A percentile compares a stretch with the other conserved stretches of the same genome.
These are phyloP conservation scores for Paecilomyces dactylethromorphus DNA, from an alignment of 2,329 filamentous ascomycete species.

Conservation along the genomic window DNA sequence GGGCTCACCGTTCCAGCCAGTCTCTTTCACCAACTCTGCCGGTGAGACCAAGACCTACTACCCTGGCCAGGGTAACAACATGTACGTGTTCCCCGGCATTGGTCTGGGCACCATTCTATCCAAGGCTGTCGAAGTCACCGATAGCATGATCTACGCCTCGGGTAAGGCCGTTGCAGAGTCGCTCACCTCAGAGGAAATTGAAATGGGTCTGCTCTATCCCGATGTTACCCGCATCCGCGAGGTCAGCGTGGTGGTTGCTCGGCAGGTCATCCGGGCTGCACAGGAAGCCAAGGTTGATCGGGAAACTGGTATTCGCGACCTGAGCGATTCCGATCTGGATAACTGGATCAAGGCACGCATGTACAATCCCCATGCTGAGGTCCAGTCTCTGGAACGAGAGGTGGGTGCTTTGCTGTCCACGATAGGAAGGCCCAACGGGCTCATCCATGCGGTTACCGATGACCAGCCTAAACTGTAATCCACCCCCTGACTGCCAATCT, in stretches of 20 bases:
- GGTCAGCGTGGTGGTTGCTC: slow-evolving; percentile 76
- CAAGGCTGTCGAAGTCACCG: slow-evolving; percentile 79
- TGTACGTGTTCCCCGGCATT: slow-evolving; percentile 95
- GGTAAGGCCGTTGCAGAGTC: slow-evolving; percentile 73
- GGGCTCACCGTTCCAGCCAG: slow-evolving; percentile 79
- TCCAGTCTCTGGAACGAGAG: slow-evolving; percentile 40
- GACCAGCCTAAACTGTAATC: slow-evolving; percentile 10
- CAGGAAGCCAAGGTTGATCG: slow-evolving; percentile 68
- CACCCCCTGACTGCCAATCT: not conserved
- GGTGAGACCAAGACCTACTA: slow-evolving; percentile 61
- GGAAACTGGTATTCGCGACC: slow-evolving; percentile 36
- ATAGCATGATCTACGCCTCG: slow-evolving; percentile 95
- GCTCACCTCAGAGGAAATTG: slow-evolving; percentile 73
- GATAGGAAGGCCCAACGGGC: slow-evolving; percentile 12
- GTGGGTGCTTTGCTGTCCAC: slow-evolving; percentile 36
- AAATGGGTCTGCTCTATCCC: slow-evolving; percentile 82
- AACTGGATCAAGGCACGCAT: slow-evolving; percentile 43
- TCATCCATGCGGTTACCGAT: slow-evolving; percentile 3
- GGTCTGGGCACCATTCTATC: slow-evolving; percentile 88
- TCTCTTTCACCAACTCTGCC: slow-evolving; percentile 56
- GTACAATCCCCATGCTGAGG: slow-evolving; percentile 44
- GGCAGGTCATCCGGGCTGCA: slow-evolving; percentile 88
- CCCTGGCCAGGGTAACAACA: slow-evolving; percentile 72
- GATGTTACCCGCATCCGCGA: slow-evolving; percentile 86
- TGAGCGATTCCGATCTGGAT: slow-evolving; percentile 39